Evolutionary conservation across 2,329 filamentous ascomycete genomes (phyloP).

Genomic region (Colletotrichum sp.): DNA sequence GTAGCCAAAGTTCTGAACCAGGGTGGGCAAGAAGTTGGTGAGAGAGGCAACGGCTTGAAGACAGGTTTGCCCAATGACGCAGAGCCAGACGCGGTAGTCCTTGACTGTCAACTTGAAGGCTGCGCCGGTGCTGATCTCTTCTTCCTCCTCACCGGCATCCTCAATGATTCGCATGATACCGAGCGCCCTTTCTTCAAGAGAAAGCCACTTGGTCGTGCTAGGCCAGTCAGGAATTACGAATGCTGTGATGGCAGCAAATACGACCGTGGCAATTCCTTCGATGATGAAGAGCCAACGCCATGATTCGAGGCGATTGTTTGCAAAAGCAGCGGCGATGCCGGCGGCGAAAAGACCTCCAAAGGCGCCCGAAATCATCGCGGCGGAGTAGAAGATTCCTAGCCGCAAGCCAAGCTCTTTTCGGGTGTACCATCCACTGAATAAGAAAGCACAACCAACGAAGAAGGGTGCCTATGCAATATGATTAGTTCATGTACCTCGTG

Average conservation of each 20-base stretch:
- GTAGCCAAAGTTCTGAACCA: background rate
- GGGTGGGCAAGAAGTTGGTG: background rate
- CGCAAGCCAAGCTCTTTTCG: slow-evolving; percentile 18
- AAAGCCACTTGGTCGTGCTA: background rate
- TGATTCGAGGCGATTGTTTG: slow-evolving; percentile 41
- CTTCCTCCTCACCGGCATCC: rapidly evolving
- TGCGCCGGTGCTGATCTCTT: background rate
- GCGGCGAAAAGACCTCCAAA: slow-evolving; percentile 33
- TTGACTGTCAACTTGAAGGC: background rate
- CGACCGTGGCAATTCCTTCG: slow-evolving; percentile 42
- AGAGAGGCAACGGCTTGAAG: background rate
- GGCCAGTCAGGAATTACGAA: slow-evolving; percentile 23
- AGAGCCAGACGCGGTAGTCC: background rate
- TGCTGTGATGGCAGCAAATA: slow-evolving; percentile 6
- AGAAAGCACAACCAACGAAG: slow-evolving; percentile 22
- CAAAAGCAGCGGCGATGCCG: slow-evolving; percentile 23
- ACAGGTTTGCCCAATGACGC: background rate
- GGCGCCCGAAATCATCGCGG: slow-evolving; percentile 35
- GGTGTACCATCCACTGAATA: slow-evolving; percentile 24
- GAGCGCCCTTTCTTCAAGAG: background rate
- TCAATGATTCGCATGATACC: background rate
- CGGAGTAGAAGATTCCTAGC: slow-evolving; percentile 28
- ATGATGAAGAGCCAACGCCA: slow-evolving; percentile 59
- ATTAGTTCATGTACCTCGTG: rapidly evolving
- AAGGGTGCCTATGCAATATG: slow-evolving; percentile 1